Percentiles rank a stretch among this genome's conserved stretches.
phyloP scores from a whole-genome alignment of 148 eudicot genomes.

The Fagopyrum esculentum region DNA sequence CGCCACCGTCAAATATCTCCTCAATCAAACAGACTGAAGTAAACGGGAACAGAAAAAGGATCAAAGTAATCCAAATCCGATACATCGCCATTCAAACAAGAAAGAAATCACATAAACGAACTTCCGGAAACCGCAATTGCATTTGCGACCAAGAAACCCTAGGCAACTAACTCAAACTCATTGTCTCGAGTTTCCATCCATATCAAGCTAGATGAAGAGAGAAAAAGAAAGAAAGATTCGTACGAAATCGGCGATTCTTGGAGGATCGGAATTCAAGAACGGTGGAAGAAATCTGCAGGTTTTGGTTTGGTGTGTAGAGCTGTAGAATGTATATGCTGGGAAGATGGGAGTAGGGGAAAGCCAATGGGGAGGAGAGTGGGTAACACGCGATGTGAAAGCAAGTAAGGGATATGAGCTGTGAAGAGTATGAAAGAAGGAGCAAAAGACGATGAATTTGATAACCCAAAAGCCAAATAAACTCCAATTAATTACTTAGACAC shows the following conservation, averaged over 20 bases:
- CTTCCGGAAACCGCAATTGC: constrained; percentile 10
- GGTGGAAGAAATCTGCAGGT: constrained; percentile 7
- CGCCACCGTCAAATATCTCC: background rate
- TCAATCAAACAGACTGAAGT: constrained; percentile 5
- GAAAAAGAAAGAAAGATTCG: background rate
- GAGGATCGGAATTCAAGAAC: constrained; percentile 8
- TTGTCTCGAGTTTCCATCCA: background rate
- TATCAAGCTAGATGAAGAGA: background rate
- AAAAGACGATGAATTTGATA: constrained; percentile 4
- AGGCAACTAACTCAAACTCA: background rate
- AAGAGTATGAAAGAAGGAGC: background rate
- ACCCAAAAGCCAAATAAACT: too few species aligned
- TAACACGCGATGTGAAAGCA: background rate
- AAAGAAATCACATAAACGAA: background rate
- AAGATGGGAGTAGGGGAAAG: background rate
- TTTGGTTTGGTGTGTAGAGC: background rate
- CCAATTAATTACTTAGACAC: too few species aligned
- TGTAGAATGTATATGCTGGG: constrained; percentile 1
- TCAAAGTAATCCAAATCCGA: constrained; percentile 15
- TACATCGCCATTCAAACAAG: constrained; percentile 14
- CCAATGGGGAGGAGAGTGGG: constrained; percentile 4
- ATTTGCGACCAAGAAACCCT: background rate
- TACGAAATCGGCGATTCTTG: background rate
- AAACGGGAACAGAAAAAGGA: constrained; percentile 17
- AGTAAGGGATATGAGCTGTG: background rate